Conservation (phyloP, 2,329 filamentous ascomycete genomes). For the Sclerotiophoma versabilis region DNA sequence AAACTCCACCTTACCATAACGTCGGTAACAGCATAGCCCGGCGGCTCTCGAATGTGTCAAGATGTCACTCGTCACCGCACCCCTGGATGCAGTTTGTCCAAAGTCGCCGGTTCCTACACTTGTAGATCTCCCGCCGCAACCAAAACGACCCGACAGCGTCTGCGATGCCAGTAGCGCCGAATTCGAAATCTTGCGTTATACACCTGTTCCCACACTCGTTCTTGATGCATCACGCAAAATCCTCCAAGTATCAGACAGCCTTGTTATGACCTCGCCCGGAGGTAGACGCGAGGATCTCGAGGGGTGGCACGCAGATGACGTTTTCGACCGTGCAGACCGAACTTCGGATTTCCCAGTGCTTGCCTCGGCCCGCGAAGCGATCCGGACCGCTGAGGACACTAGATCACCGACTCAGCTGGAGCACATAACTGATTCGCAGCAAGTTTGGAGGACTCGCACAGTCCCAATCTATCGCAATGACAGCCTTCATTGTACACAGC, state of each 20-base stretch:
- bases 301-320: slow-evolving; percentile 50
- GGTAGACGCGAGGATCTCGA: slow-evolving; percentile 46
- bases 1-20: slow-evolving; percentile 9
- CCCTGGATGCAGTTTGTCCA: slow-evolving; percentile 14
- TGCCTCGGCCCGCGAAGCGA: slow-evolving; percentile 45
- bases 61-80: slow-evolving; percentile 22
- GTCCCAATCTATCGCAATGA: slow-evolving; percentile 54
- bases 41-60: slow-evolving; percentile 4
- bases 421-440: slow-evolving; percentile 32
- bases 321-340: slow-evolving; percentile 35
- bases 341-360: slow-evolving; percentile 47
- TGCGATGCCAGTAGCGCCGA: slow-evolving; percentile 16
- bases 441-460: slow-evolving; percentile 48
- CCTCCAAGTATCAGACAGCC: slow-evolving; percentile 54
- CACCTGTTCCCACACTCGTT: slow-evolving; percentile 49
- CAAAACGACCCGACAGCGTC: slow-evolving; percentile 12
- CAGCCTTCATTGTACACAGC: slow-evolving; percentile 51
- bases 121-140: slow-evolving; percentile 27
- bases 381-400: slow-evolving; percentile 49
- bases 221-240: slow-evolving; percentile 62
- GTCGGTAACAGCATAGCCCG: slow-evolving; percentile 17
- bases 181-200: slow-evolving; percentile 47
- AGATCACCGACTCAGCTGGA: slow-evolving; percentile 47
- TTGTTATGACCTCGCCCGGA: slow-evolving; percentile 45
- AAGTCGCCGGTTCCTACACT: slow-evolving; percentile 14